Evolutionary conservation across 192 early-diverging fungal species (phyloP), one percentile per base, ranked within the genome.

Genomic region (Coemansia sp.): DNA sequence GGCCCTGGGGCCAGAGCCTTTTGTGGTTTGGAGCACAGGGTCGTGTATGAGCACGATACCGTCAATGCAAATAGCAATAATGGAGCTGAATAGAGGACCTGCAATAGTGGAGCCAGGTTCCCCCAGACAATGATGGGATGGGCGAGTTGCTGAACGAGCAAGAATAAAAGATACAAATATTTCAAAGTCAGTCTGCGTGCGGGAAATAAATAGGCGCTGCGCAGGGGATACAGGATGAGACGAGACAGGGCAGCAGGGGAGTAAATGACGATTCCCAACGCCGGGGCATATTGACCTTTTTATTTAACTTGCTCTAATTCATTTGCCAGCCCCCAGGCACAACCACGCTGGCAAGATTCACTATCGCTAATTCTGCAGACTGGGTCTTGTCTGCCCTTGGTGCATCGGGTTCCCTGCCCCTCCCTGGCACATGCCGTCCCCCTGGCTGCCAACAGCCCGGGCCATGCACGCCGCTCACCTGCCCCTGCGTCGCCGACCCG

Each of bases 281-380:
- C 45, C 45, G 48, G 59, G 35, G 45, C 59, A 35, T 50, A 21
- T 61, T 50, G 59, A 61, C 59, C 43, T 50, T 66, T 65, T 60
- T 65, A 65, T 71, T 41, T 65, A 57, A 51, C 47, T 54, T 5
- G 38, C 66, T 43, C 51, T 22, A 65, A 64, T 73, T 74, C 66
- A 74, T 74, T 74, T 74, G 66, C 62, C 64, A 56, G 73, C 63
- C 63, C 60, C 56, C 57, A 57, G 72, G 56, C 57, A 39, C 68
- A 70, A 45, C 52, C 37, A 22, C 70, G 37, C 72, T 65, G 22
- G 60, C 48, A n/a, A 68, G 75, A 72, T 65, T 71, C 75, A 72
- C 71, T 68, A 60, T 68, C 69, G 66, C 62, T 61, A 67, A 64
- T 68, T 55, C 75, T 69, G 69, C 69, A 71, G 45, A 48, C n/a